phyloP scores from a whole-genome alignment of 257 asterid genomes.

The Fraxinus excelsior region DNA sequence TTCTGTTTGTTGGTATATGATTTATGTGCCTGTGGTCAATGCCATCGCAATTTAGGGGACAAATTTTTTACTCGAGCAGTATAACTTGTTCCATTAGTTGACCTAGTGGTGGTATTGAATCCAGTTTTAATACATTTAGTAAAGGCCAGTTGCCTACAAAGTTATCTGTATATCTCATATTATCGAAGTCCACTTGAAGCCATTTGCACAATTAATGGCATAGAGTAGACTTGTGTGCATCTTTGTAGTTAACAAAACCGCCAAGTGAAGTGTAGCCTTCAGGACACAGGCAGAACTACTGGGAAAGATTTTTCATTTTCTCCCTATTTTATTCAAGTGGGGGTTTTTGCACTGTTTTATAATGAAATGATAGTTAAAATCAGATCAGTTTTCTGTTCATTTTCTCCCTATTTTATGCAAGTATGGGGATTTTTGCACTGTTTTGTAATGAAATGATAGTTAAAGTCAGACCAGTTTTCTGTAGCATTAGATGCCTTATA shows the following conservation, averaged over 20 bases:
- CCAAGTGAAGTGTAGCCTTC: not conserved
- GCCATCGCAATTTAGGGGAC: not conserved
- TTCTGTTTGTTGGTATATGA: not conserved
- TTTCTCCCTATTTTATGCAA: not conserved
- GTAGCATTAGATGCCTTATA: not conserved
- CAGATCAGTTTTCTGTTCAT: not conserved
- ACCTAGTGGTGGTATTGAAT: not conserved
- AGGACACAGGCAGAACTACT: not conserved
- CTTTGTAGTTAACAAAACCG: not conserved
- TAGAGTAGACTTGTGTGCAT: not conserved
- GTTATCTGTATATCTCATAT: not conserved
- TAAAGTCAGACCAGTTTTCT: not conserved
- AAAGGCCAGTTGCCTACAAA: too few species aligned
- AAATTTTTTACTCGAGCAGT: too few species aligned
- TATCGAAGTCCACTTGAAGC: not conserved
- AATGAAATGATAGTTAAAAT: not conserved
- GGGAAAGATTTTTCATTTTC: too few species aligned
- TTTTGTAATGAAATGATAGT: not conserved
- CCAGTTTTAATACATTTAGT: not conserved
- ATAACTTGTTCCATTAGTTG: not conserved
- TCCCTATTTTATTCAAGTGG: not conserved
- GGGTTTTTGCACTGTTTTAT: not conserved
- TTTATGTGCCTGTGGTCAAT: not conserved
- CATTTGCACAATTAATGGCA: not conserved
- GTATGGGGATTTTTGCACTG: not conserved